Base-by-base conservation (phyloP, 805 yeast genomes). In the Metschnikowia shivogae region DNA sequence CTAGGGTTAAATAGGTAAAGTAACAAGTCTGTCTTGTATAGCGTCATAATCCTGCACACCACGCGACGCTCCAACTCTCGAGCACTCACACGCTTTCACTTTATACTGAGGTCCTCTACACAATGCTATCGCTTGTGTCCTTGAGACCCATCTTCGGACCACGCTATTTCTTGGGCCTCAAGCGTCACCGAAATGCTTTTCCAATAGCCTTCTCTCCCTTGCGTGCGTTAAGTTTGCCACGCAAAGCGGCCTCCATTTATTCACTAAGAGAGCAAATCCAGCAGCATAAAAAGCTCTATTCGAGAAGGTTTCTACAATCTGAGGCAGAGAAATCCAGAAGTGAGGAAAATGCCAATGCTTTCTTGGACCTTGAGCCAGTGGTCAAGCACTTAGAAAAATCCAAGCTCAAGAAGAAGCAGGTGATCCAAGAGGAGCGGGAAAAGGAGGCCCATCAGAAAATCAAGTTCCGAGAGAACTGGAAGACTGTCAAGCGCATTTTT, bases 401-500 rank as follows among this genome's bases (percentile, higher is more conserved):
- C 8, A 58, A 53, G 35, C 37, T 55, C 26, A 58, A 55, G 42
- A 57, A 62, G 41, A 48, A 39, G 10, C 64, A 60, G 39, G 50
- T 58, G 34, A 57, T 49, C 31, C 57, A 59, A 27, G 68, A 66
- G 48, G 73, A 70, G 44, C 61, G 61, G 46, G 48, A 50, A 35
- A 59, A 56, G 26, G 54, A 47, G 24, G 47, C 48, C 13, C 55
- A 59, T 17, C 57, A 58, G 11, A 61, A 57, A 38, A 58, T 62
- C 36, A 59, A 60, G 12, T 61, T 71, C 45, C 52, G 54, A 26
- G 60, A 69, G 46, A 71, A 71, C 49, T 43, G 68, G 33, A 52
- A 49, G 36, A 71, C 74, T 3, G 60, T 71, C n/a, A 50, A 49
- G n/a, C 59, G 75, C 20, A 71, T 71, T 36, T 52, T 71, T 27